phyloP scores from a whole-genome alignment of 148 eudicot species.

The Amaranthus cruentus region DNA sequence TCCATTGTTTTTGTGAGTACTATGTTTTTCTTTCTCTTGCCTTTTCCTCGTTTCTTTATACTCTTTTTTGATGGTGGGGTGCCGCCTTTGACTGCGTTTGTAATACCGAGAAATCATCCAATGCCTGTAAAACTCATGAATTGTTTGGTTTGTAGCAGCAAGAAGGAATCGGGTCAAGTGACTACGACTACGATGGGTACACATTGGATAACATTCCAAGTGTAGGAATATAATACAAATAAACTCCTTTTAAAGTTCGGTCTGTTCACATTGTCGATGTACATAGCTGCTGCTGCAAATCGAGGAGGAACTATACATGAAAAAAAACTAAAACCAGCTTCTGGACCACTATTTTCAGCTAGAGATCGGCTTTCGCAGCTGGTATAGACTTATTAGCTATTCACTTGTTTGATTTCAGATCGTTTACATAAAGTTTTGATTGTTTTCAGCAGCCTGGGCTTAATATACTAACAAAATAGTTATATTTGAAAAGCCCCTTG shows the following conservation, averaged over 20 bases:
- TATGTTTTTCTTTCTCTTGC: background rate
- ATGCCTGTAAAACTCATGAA: slow-evolving; percentile 13
- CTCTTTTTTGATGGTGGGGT: background rate
- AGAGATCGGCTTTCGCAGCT: slow-evolving; percentile 12
- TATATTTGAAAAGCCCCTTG: background rate
- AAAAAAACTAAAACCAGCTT: slow-evolving; percentile 7
- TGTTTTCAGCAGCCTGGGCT: slow-evolving; percentile 17
- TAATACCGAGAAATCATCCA: slow-evolving; percentile 3
- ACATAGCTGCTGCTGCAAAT: slow-evolving; percentile 36
- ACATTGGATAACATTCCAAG: slow-evolving; percentile 53
- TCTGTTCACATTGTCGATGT: slow-evolving; percentile 26
- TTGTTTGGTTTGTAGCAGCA: slow-evolving; percentile 47
- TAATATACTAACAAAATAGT: background rate
- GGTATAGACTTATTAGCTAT: slow-evolving; percentile 19
- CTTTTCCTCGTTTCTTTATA: background rate
- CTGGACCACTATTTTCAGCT: slow-evolving; percentile 5
- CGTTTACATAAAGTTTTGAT: slow-evolving; percentile 14
- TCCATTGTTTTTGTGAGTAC: no score
- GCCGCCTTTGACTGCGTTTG: background rate
- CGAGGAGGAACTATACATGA: slow-evolving; percentile 19
- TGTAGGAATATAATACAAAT: slow-evolving; percentile 9
- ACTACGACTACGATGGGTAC: slow-evolving; percentile 62
- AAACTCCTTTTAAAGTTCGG: background rate
- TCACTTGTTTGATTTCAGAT: slow-evolving; percentile 16
- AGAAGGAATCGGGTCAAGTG: slow-evolving; percentile 48